Evolutionary conservation across 257 asterid species (phyloP), one percentile per base, ranked within the genome.

Genomic region (Scutellaria galericulata): DNA sequence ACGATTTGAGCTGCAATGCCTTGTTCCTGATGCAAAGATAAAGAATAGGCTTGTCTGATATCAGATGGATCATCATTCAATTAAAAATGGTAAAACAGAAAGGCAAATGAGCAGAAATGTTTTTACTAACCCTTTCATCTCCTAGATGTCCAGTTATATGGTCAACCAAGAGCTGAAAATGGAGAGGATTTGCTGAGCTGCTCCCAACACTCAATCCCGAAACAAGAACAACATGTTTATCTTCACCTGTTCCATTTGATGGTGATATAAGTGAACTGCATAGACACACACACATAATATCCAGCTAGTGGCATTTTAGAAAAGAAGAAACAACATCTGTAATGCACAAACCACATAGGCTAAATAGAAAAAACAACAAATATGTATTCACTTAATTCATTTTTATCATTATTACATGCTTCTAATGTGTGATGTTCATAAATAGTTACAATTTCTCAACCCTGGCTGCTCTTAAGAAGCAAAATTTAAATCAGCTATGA

Each of bases 81-180:
- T 54, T 64, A 63, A 64, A 71, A 67, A 77, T 53, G 64, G 15
- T 9, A 14, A 44, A 54, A 41, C 10, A 54, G 6, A 66, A 57
- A 54, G 63, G 73, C 1, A 15, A 73, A 53, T 66, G 57, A 47
- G 67, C 74, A 61, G 63, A 27, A 40, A 22, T 3, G 5, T 15
- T 15, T 0, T 0, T 73, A 35, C 18, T 65, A 80, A 94, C 99
- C 89, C 90, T 86, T 77, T 83, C 92, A 68, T 95, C 99, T 77
- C 99, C 99, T 27, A 95, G 86, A 89, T 95, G 98, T 60, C 99
- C 99, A 75, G 99, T 92, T 75, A 95, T 84, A 76, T 95, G 98
- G 84, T 95, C 99, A 40, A 95, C 87, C 64, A 95, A 80, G 75
- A 95, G 99, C 87, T 95, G 98, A 75, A 87, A 88, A 61, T 83